phyloP scores from a whole-genome alignment of 2,329 filamentous ascomycete genomes.

The Aspergillus tubingensis region DNA sequence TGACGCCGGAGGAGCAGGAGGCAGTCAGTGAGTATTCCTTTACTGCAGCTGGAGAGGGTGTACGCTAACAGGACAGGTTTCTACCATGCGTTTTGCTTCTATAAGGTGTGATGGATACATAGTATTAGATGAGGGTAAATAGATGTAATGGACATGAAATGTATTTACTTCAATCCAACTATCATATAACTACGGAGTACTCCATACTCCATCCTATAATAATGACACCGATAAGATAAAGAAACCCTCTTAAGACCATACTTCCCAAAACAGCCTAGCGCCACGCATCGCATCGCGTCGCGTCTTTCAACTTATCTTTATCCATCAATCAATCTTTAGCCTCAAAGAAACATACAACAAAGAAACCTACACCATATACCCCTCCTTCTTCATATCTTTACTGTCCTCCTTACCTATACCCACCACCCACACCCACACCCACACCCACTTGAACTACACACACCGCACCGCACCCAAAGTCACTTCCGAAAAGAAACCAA shows the following conservation, averaged over 20 bases:
- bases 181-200: background rate
- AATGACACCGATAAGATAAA: constrained; percentile 1
- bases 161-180: background rate
- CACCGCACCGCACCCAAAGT: background rate
- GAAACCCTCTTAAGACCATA: background rate
- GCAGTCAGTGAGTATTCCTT: constrained; percentile 62
- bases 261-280: constrained; percentile 34
- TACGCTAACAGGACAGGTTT: constrained; percentile 54
- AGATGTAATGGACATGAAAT: too few relatives aligned
- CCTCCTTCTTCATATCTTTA: too few relatives aligned
- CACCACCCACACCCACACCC: background rate
- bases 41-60: background rate
- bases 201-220: too few relatives aligned
- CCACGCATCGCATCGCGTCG: constrained; percentile 25
- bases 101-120: constrained; percentile 68
- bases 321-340: background rate
- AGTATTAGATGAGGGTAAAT: too few relatives aligned
- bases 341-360: background rate
- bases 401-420: background rate
- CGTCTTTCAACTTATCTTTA: constrained; percentile 20
- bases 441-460: background rate
- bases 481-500: background rate
- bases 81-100: constrained; percentile 95
- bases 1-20: constrained; percentile 86
- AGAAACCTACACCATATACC: background rate